Percentiles rank a stretch among this genome's conserved stretches.
These are phyloP conservation scores for Acanthochlamys bracteata DNA, from an alignment of 106 monocot genomes.

Conservation along the genomic window DNA sequence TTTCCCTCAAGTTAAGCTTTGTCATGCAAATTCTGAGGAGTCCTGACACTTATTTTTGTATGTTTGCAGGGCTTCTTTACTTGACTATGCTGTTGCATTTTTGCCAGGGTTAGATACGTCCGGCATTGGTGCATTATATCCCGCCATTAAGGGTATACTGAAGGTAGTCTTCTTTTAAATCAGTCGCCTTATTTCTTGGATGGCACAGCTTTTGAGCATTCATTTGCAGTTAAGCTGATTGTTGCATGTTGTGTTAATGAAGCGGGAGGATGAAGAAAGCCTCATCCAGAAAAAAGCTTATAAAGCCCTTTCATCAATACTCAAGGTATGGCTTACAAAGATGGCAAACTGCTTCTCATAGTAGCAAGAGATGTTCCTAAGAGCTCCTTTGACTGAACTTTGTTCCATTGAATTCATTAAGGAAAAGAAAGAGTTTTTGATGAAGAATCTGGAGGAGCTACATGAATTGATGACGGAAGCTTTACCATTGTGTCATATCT, in stretches of 20 bases:
- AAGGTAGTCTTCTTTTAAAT: slow-evolving; percentile 49
- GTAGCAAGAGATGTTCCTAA: no score
- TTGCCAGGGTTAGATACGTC: slow-evolving; percentile 62
- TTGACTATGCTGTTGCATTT: slow-evolving; percentile 72
- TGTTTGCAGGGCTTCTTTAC: slow-evolving; percentile 50
- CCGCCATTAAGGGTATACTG: slow-evolving; percentile 59
- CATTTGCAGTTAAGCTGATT: neutral
- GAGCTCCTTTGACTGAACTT: no score
- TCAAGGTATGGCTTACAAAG: slow-evolving; percentile 42
- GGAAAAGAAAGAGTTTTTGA: slow-evolving; percentile 56
- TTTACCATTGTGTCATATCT: slow-evolving; percentile 60
- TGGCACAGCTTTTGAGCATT: no score
- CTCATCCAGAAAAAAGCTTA: slow-evolving; percentile 91
- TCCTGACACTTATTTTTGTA: neutral
- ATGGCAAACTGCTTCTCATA: neutral
- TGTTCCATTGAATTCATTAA: slow-evolving; percentile 10
- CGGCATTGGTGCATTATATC: slow-evolving; percentile 44
- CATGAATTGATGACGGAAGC: slow-evolving; percentile 52
- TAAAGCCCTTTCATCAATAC: slow-evolving; percentile 74
- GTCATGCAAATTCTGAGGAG: neutral
- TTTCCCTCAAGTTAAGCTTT: neutral
- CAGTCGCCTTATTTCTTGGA: no score
- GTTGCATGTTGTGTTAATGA: neutral
- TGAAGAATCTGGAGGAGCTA: slow-evolving; percentile 48
- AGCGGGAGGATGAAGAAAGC: slow-evolving; percentile 69